Conservation (phyloP, 208 protist species). For the Tetramitus jugosus region DNA sequence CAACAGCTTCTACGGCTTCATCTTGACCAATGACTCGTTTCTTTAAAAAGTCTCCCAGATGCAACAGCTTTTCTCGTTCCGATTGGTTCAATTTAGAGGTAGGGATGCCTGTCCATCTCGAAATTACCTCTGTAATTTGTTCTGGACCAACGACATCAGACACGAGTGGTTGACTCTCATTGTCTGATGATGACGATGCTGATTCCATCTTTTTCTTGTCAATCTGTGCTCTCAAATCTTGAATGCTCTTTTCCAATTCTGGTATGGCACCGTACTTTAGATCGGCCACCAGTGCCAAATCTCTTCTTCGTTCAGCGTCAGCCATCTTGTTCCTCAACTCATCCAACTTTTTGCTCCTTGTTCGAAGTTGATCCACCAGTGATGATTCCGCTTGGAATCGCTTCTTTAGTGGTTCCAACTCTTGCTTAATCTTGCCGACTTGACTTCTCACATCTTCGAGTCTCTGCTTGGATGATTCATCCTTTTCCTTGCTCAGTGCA, state of each 20-base stretch:
- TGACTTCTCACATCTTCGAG: constrained; percentile 60
- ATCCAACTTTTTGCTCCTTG: constrained; percentile 72
- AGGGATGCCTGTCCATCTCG: constrained; percentile 93
- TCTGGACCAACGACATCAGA: constrained; percentile 64
- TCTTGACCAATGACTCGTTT: constrained; percentile 87
- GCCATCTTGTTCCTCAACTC: constrained; percentile 72
- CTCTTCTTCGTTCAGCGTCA: constrained; percentile 64
- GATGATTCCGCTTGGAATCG: constrained; percentile 68
- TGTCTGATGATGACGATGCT: too few relatives aligned
- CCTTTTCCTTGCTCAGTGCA: constrained; percentile 81
- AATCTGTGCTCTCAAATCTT: constrained; percentile 54
- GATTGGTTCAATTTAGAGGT: constrained; percentile 72
- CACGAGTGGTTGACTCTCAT: constrained; percentile 43
- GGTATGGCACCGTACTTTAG: constrained; percentile 91
- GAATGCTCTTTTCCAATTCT: constrained; percentile 69
- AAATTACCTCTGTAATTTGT: constrained; percentile 90
- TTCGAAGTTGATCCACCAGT: constrained; percentile 68
- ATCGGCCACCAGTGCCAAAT: constrained; percentile 80
- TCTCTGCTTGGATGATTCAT: constrained; percentile 57
- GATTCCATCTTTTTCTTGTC: constrained; percentile 32
- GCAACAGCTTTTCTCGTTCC: constrained; percentile 67
- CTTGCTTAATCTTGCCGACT: constrained; percentile 59
- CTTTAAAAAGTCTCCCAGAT: constrained; percentile 46
- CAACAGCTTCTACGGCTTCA: constrained; percentile 82
- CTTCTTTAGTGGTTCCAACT: constrained; percentile 60